Evolutionary conservation across 306 rosid species (phyloP), one percentile per base, ranked within the genome.

Genomic region (Quercus variabilis): DNA sequence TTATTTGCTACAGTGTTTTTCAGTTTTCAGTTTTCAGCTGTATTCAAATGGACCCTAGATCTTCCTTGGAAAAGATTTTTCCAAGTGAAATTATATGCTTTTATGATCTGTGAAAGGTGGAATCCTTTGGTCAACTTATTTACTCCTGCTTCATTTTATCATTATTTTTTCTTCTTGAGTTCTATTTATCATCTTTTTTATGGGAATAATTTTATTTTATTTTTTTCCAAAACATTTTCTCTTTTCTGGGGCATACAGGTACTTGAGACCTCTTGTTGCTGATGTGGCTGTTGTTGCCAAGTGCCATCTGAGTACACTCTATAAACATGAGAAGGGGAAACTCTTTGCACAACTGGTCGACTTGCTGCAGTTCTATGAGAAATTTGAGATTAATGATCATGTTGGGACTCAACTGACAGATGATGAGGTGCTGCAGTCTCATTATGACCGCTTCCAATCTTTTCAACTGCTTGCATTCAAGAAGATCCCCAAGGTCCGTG

Each of bases 271-370:
- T 51, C 91, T 95, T 77, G 97, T 95, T 81, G 97, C 93, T 82
- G 98, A 95, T 87, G 91, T 90, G n/a, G 99, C 91, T 60, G 99
- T 95, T 25, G 98, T 95, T 81, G 90, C 98, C 56, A 93, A 95
- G 85, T 95, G 99, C 85, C 98, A 93, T 86, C 89, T 95, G 79
- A 95, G 99, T 88, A 87, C 89, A 26, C 97, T 95, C 80, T 95
- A 95, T 85, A 88, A 87, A 86, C 98, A 95, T 74, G 93, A 79
- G 78, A 95, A 88, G 86, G 99, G 98, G 62, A 95, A 95, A 75
- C 96, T 95, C 67, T 95, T 93, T 84, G 95, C 98, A 15, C 99
- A 95, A 83, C 85, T 95, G 85, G 99, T 95, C 11, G 96, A 95
- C 81, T 88, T 95, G 73, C 87, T 95, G 55, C 99, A 93, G 74